Percentiles rank a stretch among this genome's conserved stretches.
Conservation (phyloP, 768 basidiomycete species). For the Pulveroboletus sp. region DNA sequence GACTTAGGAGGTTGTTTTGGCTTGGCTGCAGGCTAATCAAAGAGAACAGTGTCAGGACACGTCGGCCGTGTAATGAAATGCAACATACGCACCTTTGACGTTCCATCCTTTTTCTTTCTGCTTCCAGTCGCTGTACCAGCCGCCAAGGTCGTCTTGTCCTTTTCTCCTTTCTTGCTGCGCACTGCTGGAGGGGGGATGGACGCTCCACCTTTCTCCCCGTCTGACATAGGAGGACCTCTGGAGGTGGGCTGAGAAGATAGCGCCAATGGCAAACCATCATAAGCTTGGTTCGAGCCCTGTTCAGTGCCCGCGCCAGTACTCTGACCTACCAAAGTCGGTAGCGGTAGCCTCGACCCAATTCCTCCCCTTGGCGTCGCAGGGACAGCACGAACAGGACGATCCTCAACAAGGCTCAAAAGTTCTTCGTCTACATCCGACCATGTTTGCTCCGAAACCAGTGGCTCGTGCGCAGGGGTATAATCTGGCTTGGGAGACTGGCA, state of each 20-base stretch:
- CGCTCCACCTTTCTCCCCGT: constrained; percentile 37
- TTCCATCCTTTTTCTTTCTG: constrained; percentile 33
- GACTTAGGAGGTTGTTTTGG: constrained; percentile 30
- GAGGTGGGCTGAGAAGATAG: constrained; percentile 4
- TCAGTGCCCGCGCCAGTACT: not conserved
- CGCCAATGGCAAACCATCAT: constrained; percentile 1
- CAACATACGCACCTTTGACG: constrained; percentile 17
- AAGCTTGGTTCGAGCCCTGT: not conserved
- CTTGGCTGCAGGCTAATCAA: constrained; percentile 20
- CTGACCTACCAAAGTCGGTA: not conserved
- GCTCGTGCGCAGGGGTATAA: constrained; percentile 1
- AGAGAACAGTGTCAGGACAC: not conserved
- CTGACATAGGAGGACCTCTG: constrained; percentile 11
- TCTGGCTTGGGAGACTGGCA: constrained; percentile 10
- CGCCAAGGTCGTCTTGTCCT: constrained; percentile 13
- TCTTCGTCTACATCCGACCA: constrained; percentile 55
- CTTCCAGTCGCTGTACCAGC: constrained; percentile 20
- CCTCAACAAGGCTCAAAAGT: constrained; percentile 65
- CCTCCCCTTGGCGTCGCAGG: constrained; percentile 1
- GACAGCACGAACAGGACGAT: constrained; percentile 23
- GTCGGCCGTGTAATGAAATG: not conserved
- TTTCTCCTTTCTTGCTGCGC: constrained; percentile 24
- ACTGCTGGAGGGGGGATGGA: constrained; percentile 55
- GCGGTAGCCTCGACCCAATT: not conserved
- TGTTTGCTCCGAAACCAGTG: constrained; percentile 17